These are phyloP conservation scores for Cladorrhinum sp. DNA, from an alignment of 2,329 filamentous ascomycete species.

Conservation along the genomic window DNA sequence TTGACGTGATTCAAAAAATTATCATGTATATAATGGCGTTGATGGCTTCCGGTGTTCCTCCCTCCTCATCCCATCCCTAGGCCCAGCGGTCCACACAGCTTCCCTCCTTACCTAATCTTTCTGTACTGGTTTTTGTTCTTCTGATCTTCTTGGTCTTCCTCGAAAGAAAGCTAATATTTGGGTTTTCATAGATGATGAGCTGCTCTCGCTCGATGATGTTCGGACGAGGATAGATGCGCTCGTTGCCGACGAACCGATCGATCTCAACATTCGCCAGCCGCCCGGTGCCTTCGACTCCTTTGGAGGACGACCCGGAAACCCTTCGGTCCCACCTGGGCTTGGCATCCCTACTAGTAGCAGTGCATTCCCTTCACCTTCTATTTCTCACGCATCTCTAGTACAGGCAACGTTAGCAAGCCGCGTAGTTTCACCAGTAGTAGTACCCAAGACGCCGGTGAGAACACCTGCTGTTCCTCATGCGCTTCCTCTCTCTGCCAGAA, in stretches of 20 bases:
- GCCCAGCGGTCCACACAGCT: background rate
- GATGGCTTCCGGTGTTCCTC: constrained; percentile 30
- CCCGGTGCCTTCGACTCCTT: constrained; percentile 26
- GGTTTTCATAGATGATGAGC: constrained; percentile 55
- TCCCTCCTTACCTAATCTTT: background rate
- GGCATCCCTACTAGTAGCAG: constrained; percentile 32
- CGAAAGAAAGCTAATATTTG: constrained; percentile 39
- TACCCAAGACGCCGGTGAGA: constrained; percentile 27
- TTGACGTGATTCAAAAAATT: constrained; percentile 47
- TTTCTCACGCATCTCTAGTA: constrained; percentile 24
- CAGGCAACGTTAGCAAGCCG: background rate
- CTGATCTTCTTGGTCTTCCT: background rate
- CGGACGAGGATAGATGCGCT: constrained; percentile 64
- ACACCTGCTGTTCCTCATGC: constrained; percentile 31
- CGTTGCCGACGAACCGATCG: constrained; percentile 56
- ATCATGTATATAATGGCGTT: constrained; percentile 44
- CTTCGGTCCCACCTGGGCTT: constrained; percentile 47
- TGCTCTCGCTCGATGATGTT: constrained; percentile 59
- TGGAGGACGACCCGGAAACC: constrained; percentile 31
- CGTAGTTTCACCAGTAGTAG: constrained; percentile 13
- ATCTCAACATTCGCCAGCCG: constrained; percentile 31
- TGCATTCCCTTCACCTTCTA: constrained; percentile 36
- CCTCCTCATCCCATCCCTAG: constrained; percentile 8
- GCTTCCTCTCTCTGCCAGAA: constrained; percentile 32
- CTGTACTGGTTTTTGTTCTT: background rate